Evolutionary conservation across 2,329 filamentous ascomycete species (phyloP), one percentile per base, ranked within the genome.

Genomic region (Exophiala calicioides): DNA sequence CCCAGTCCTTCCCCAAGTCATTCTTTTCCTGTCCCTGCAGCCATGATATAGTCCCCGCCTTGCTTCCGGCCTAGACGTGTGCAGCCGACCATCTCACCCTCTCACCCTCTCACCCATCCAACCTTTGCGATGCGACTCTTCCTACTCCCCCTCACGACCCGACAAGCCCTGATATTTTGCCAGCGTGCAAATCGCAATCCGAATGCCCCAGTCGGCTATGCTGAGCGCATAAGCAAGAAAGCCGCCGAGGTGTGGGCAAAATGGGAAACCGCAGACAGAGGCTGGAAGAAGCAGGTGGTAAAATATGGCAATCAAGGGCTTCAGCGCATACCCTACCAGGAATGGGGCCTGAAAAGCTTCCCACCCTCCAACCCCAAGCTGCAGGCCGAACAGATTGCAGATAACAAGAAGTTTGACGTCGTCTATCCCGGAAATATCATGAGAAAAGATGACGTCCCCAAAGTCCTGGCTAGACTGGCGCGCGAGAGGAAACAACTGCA

Each of bases 291-390:
- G 64, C 82, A 82, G 59, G 77, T 96, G 15, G 91, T 93, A 41
- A 77, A 79, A 49, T 94, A 91, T 67, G 93, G 93, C 45, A 96
- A 98, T 70, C 75, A 82, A 37, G 82, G 88, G 12, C 80, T 98
- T 52, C 84, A 88, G 60, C 82, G 88, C 53, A 95, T 98, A 61
- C 88, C 93, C 2, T 96, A 88, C 66, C 88, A 97, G 70, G 93
- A 98, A 84, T 98, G 93, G 93, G 90, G 88, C 0, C 77, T 98
- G 58, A 97, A 97, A 72, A 95, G 89, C 26, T 84, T 98, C 41
- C 93, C 93, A 33, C 85, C 90, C 16, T 75, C 95, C 58, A 88
- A 83, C 31, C 73, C 81, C 47, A 78, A 81, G 57, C 77, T 82
- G 47, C 77, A 80, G 58, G 73, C 79, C 37, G 82, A 87, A 41